A percentile compares a stretch with the other conserved stretches of the same genome.
These are phyloP conservation scores for Sanghuangporus sanghuang DNA, from an alignment of 1,284 basidiomycete genomes.

Conservation along the genomic window DNA sequence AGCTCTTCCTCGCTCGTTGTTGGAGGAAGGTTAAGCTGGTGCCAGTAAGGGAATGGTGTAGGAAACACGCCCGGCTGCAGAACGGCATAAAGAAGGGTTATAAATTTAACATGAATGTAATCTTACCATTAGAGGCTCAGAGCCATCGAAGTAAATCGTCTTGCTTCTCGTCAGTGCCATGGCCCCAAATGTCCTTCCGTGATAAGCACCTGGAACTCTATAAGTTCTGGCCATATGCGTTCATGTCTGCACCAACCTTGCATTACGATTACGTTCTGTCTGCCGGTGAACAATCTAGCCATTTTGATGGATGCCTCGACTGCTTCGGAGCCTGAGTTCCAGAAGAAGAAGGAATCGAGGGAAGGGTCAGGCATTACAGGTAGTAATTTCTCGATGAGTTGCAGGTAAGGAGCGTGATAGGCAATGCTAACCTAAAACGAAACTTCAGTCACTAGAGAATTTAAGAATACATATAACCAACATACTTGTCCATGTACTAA, in stretches of 20 bases:
- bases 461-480: background rate
- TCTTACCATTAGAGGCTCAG: constrained; percentile 76
- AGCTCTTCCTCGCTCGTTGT: constrained; percentile 64
- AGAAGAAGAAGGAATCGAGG: constrained; percentile 92
- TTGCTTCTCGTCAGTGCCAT: constrained; percentile 90
- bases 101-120: background rate
- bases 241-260: constrained; percentile 48
- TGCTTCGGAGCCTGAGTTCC: constrained; percentile 93
- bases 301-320: constrained; percentile 82
- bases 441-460: background rate
- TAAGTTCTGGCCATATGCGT: background rate
- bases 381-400: constrained; percentile 73
- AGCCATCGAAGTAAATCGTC: constrained; percentile 81
- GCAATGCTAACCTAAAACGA: constrained; percentile 66
- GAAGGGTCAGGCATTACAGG: constrained; percentile 83
- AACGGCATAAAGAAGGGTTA: background rate
- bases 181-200: constrained; percentile 84
- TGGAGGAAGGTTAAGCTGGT: constrained; percentile 68
- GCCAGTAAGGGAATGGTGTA: constrained; percentile 91
- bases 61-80: constrained; percentile 77
- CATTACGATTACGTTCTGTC: constrained; percentile 88
- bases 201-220: constrained; percentile 60
- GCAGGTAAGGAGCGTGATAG: constrained; percentile 71
- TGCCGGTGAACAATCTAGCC: constrained; percentile 69
- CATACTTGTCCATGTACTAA: constrained; percentile 74